Conservation (phyloP, 345 rosid genomes). For the Hibiscus mutabilis region DNA sequence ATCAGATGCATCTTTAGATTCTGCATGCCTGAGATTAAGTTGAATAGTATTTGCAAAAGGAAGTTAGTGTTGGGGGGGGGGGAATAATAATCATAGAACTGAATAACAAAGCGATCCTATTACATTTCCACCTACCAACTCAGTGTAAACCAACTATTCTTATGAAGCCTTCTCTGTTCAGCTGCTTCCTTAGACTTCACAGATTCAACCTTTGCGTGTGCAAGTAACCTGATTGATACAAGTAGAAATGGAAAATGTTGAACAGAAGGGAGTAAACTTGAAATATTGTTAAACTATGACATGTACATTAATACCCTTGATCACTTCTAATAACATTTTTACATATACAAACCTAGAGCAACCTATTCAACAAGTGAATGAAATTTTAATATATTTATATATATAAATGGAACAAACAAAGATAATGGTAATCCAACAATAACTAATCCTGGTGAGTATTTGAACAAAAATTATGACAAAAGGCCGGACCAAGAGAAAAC, state of each 20-base stretch:
- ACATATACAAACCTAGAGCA: background rate
- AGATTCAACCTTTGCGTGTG: slow-evolving; percentile 97
- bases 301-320: background rate
- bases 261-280: background rate
- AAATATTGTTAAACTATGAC: background rate
- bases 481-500: too few species aligned
- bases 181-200: slow-evolving; percentile 92
- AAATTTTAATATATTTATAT: background rate
- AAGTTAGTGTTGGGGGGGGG: background rate
- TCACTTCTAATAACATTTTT: background rate
- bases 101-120: background rate
- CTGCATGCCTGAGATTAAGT: slow-evolving; percentile 44
- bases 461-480: background rate
- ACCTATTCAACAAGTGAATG: background rate
- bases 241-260: slow-evolving; percentile 7
- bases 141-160: slow-evolving; percentile 87
- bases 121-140: slow-evolving; percentile 50
- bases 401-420: background rate
- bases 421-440: background rate
- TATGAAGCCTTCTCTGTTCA: slow-evolving; percentile 64
- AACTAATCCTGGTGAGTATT: background rate
- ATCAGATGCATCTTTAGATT: slow-evolving; percentile 45
- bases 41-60: slow-evolving; percentile 14
- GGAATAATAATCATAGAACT: background rate
- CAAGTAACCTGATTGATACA: slow-evolving; percentile 66